These are phyloP conservation scores for Aureobasidium subglaciale DNA, from an alignment of 2,329 filamentous ascomycete species.

Conservation along the genomic window DNA sequence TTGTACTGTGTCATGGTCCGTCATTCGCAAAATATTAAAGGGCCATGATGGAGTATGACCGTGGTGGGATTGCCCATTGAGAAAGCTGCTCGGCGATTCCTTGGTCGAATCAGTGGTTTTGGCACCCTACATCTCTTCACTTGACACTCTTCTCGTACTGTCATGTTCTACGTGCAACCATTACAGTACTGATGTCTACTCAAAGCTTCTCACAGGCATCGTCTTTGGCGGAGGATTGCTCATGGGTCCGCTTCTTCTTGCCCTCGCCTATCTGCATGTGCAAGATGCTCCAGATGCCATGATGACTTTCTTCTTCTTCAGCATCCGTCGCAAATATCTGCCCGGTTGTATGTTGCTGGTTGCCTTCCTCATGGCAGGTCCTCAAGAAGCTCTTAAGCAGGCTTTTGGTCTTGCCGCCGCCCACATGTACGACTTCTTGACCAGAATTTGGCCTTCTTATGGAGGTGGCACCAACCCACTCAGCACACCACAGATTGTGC, in stretches of 20 bases:
- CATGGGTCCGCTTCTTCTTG: slow-evolving; percentile 59
- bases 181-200: slow-evolving; percentile 15
- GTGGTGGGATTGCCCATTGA: slow-evolving; percentile 48
- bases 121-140: slow-evolving; percentile 54
- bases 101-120: slow-evolving; percentile 49
- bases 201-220: slow-evolving; percentile 30
- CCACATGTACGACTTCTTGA: slow-evolving; percentile 85
- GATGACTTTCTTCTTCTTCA: slow-evolving; percentile 73
- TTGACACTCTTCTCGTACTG: not conserved
- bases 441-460: slow-evolving; percentile 79
- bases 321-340: slow-evolving; percentile 72
- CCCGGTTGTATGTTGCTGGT: slow-evolving; percentile 73
- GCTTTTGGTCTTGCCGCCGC: slow-evolving; percentile 76
- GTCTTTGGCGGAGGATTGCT: slow-evolving; percentile 49
- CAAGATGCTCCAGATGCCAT: slow-evolving; percentile 77
- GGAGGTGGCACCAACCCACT: slow-evolving; percentile 75
- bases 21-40: slow-evolving; percentile 46
- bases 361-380: slow-evolving; percentile 62
- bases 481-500: slow-evolving; percentile 65
- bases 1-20: slow-evolving; percentile 40
- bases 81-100: slow-evolving; percentile 47
- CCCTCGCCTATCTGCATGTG: slow-evolving; percentile 74
- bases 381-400: slow-evolving; percentile 53
- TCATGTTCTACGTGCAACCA: not conserved
- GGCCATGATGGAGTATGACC: slow-evolving; percentile 41